These are phyloP conservation scores for Gyromitra esculenta DNA, from an alignment of 2,329 filamentous ascomycete species.

Conservation along the genomic window DNA sequence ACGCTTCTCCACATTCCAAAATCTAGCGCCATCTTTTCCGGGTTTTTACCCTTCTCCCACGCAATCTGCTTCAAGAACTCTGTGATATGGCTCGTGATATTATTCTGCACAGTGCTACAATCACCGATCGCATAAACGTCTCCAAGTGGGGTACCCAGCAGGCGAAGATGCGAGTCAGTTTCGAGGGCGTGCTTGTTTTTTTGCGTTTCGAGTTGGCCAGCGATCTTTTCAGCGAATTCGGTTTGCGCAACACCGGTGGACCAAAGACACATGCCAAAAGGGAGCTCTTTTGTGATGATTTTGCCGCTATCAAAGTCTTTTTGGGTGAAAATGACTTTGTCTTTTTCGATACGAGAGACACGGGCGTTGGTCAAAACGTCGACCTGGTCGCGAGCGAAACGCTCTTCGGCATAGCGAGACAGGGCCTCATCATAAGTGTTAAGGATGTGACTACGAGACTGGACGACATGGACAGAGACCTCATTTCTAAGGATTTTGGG, in stretches of 20 bases:
- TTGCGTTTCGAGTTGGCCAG: constrained; percentile 80
- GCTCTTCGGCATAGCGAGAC: constrained; percentile 88
- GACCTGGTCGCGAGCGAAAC: constrained; percentile 89
- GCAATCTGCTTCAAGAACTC: constrained; percentile 88
- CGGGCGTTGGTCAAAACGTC: constrained; percentile 91
- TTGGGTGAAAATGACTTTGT: constrained; percentile 90
- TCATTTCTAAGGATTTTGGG: constrained; percentile 93
- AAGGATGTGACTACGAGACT: constrained; percentile 91
- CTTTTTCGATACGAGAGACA: constrained; percentile 84
- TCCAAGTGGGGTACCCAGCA: constrained; percentile 87
- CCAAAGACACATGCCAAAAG: constrained; percentile 96
- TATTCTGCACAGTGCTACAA: constrained; percentile 97
- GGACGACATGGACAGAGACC: constrained; percentile 96
- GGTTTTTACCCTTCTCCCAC: constrained; percentile 90
- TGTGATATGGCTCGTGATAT: constrained; percentile 88
- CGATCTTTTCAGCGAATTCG: constrained; percentile 78
- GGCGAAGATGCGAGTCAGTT: constrained; percentile 89
- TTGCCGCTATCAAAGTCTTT: constrained; percentile 71
- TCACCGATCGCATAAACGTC: constrained; percentile 98
- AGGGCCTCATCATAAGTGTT: constrained; percentile 98
- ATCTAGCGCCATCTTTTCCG: constrained; percentile 83
- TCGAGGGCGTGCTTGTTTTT: constrained; percentile 91
- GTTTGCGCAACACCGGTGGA: constrained; percentile 93
- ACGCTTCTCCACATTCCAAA: constrained; percentile 90
- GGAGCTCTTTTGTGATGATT: constrained; percentile 86